Base-by-base conservation (phyloP, 192 early-diverging fungal genomes). In the Lunasporangiospora selenospora region DNA sequence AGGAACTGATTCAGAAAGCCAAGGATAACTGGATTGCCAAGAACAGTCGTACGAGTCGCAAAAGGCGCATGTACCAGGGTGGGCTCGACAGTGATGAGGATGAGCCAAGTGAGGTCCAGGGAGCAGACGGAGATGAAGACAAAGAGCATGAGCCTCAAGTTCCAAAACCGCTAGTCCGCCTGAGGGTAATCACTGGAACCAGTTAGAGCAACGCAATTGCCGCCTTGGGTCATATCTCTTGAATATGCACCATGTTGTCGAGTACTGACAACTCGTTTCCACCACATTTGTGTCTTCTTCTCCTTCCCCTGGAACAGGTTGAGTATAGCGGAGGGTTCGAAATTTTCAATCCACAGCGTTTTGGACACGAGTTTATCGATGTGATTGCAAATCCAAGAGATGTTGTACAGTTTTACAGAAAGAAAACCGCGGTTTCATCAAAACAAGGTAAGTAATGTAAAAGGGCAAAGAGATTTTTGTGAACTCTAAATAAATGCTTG, bases 361-460 rank as follows among this genome's bases (percentile, higher is more conserved):
- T 97, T 75, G 94, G 95, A 0, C 85, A 89, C 30, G 57, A 79
- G 29, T 95, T 94, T 80, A 85, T 88, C 3, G 85, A 91, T 24
- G 63, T 80, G 18, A 92, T 97, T 5, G 95, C 95, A 21, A 97
- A 97, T 64, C 89, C 93, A 2, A 88, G 88, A 50, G 94, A 97
- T 34, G 88, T 97, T 54, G 75, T 97, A 8, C 82, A 87, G 47
- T 96, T 95, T 75, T 88, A 87, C 64, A 81, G 94, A 26, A 89
- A 81, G 48, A 65, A 81, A 11, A 53, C 76, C 5, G 33, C 46
- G 2, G 8, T 18, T 18, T 3, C 41, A 10, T 27, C 41, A 15
- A 60, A 46, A 23, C 45, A 13, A 4, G 36, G 69, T 63, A 63
- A 40, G 69, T 30, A 15, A 1, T 4, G 30, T 2, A 19, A 43